Evolutionary conservation across 2,329 filamentous ascomycete genomes (phyloP).

Genomic region (Plenodomus tracheiphilus): DNA sequence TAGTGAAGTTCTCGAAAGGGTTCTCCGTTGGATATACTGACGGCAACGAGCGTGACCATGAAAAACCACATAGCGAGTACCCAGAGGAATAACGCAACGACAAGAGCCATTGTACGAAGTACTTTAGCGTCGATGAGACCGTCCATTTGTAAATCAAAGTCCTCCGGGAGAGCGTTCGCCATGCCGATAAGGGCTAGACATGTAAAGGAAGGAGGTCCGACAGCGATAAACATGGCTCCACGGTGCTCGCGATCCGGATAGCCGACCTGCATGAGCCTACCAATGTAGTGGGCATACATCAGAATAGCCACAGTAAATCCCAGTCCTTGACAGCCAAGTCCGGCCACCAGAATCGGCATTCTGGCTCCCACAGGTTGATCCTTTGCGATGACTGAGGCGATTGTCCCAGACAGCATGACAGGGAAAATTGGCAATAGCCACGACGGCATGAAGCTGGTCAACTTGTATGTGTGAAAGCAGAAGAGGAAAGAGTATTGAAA

Average conservation of each 20-base stretch:
- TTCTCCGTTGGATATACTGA: no score
- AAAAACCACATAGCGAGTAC: slow-evolving; percentile 63
- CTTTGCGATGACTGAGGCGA: slow-evolving; percentile 66
- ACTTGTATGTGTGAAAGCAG: slow-evolving; percentile 58
- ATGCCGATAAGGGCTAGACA: slow-evolving; percentile 71
- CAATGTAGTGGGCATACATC: slow-evolving; percentile 75
- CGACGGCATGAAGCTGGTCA: slow-evolving; percentile 72
- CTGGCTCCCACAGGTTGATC: slow-evolving; percentile 61
- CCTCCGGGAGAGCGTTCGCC: slow-evolving; percentile 56
- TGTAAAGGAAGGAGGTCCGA: slow-evolving; percentile 75
- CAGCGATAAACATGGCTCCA: slow-evolving; percentile 74
- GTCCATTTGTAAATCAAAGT: slow-evolving; percentile 54
- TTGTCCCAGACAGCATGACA: slow-evolving; percentile 72
- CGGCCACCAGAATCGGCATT: slow-evolving; percentile 67
- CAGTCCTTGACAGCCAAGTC: slow-evolving; percentile 70
- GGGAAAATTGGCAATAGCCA: slow-evolving; percentile 77
- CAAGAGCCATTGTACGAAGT: slow-evolving; percentile 53
- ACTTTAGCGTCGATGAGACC: slow-evolving; percentile 50
- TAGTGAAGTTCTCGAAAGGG: slow-evolving; percentile 39
- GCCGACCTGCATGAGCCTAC: slow-evolving; percentile 69
- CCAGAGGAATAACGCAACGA: slow-evolving; percentile 64
- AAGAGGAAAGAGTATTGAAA: slow-evolving; percentile 68
- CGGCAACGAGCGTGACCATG: slow-evolving; percentile 45
- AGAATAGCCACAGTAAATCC: slow-evolving; percentile 70
- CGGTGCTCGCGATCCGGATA: slow-evolving; percentile 66